Percentiles rank a stretch among this genome's conserved stretches.
These are phyloP conservation scores for Eruca vesicaria DNA, from an alignment of 441 rosid genomes.

Conservation along the genomic window DNA sequence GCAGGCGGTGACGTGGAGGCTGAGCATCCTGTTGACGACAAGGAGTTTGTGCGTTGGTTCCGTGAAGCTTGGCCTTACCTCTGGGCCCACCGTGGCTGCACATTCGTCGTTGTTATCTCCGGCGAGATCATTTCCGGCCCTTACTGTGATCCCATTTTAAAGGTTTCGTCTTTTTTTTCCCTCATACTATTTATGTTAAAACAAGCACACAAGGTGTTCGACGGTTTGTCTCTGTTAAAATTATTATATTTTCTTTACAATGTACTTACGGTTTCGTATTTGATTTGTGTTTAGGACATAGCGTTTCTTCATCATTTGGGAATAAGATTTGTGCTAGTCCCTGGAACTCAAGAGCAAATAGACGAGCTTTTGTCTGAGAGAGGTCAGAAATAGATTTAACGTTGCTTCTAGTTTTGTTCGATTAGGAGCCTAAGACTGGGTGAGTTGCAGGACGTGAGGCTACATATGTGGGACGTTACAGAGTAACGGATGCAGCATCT, in stretches of 20 bases:
- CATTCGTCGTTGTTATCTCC: constrained; percentile 75
- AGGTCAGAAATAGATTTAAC: constrained; percentile 44
- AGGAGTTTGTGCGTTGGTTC: constrained; percentile 80
- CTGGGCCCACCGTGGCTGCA: constrained; percentile 79
- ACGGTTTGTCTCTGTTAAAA: constrained; percentile 12
- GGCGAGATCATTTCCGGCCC: constrained; percentile 69
- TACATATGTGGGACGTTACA: constrained; percentile 68
- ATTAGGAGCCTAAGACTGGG: not conserved
- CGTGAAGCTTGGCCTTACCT: constrained; percentile 95
- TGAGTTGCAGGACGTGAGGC: constrained; percentile 59
- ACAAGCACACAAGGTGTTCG: constrained; percentile 29
- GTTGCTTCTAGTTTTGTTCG: not conserved
- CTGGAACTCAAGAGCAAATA: constrained; percentile 87
- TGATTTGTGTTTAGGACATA: constrained; percentile 63
- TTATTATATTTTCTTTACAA: not conserved
- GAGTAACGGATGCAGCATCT: constrained; percentile 77
- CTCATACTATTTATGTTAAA: not conserved
- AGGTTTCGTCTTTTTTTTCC: constrained; percentile 46
- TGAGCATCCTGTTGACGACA: constrained; percentile 43
- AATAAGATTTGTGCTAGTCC: constrained; percentile 79
- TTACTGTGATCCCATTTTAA: constrained; percentile 64
- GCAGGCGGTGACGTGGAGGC: constrained; percentile 25
- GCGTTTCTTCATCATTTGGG: constrained; percentile 95
- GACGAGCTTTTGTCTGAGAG: constrained; percentile 79
- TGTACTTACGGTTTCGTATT: not conserved